Conservation (phyloP, 805 yeast genomes). For the Cyberlindnera xishuangbannaensis region DNA sequence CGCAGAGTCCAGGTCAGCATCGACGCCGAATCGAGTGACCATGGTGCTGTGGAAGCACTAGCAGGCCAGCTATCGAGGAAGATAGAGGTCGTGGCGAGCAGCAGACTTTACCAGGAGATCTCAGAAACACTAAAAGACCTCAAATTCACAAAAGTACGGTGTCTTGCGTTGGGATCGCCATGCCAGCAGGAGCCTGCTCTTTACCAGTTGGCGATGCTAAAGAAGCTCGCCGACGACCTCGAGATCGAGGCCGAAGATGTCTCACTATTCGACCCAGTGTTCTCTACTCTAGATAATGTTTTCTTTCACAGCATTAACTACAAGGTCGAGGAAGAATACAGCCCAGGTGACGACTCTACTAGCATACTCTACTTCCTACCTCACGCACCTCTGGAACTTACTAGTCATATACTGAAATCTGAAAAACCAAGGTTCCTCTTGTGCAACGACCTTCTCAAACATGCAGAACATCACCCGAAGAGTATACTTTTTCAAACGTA, state of each 20-base stretch:
- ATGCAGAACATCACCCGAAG: constrained; percentile 47
- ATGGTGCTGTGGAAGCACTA: constrained; percentile 4
- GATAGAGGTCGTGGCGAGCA: constrained; percentile 20
- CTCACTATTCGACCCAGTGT: constrained; percentile 62
- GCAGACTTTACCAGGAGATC: constrained; percentile 27
- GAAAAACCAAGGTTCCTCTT: constrained; percentile 36
- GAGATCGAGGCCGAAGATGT: constrained; percentile 24
- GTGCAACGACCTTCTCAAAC: constrained; percentile 47
- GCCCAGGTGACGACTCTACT: background rate
- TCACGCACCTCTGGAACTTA: constrained; percentile 61
- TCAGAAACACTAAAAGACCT: constrained; percentile 10
- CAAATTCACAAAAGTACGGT: constrained; percentile 38
- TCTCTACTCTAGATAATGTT: constrained; percentile 38
- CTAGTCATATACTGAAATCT: constrained; percentile 33
- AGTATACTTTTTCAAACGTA: constrained; percentile 37
- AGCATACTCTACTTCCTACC: constrained; percentile 56
- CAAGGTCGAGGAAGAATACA: constrained; percentile 12
- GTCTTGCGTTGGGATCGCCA: constrained; percentile 71
- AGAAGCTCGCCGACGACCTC: constrained; percentile 32
- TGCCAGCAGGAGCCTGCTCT: constrained; percentile 51
- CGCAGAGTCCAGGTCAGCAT: constrained; percentile 3
- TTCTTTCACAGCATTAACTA: constrained; percentile 27
- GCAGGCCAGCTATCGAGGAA: constrained; percentile 9
- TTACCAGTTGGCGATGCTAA: constrained; percentile 58
- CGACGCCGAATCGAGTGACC: constrained; percentile 6